Evolutionary conservation across 176 grass and related monocot species (phyloP).

Genomic region (Thinopyrum elongatum): DNA sequence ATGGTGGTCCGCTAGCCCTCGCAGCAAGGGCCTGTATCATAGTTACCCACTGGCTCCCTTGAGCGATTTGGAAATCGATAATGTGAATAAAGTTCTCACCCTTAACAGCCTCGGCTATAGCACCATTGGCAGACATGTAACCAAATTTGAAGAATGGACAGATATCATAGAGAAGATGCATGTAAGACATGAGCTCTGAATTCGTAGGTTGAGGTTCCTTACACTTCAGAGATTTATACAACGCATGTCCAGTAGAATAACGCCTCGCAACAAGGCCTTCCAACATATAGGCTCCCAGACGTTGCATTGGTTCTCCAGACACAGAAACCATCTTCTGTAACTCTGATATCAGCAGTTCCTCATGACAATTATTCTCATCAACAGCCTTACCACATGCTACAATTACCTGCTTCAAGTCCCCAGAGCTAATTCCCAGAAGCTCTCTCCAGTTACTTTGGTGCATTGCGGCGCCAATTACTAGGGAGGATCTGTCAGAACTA

Average conservation of each 20-base stretch:
- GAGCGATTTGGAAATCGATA: conserved; percentile 80
- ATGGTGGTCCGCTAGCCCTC: conserved; percentile 44
- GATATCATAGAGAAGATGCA: conserved; percentile 68
- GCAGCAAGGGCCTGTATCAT: conserved; percentile 65
- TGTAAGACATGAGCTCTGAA: conserved; percentile 76
- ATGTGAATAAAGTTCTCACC: conserved; percentile 66
- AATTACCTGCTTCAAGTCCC: conserved; percentile 68
- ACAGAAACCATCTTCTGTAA: conserved; percentile 66
- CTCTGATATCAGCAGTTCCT: conserved; percentile 54
- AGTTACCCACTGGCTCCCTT: conserved; percentile 69
- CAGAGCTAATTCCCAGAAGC: conserved; percentile 57
- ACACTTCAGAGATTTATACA: conserved; percentile 81
- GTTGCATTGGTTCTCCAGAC: conserved; percentile 69
- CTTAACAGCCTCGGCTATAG: conserved; percentile 75
- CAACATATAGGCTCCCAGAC: conserved; percentile 78
- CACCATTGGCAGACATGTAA: conserved; percentile 87
- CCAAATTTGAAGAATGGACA: conserved; percentile 86
- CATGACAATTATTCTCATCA: conserved; percentile 45
- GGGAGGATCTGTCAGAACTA: conserved; percentile 42
- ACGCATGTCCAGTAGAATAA: conserved; percentile 51
- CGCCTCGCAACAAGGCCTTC: conserved; percentile 74
- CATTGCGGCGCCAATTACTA: conserved; percentile 23
- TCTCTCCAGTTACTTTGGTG: conserved; percentile 67
- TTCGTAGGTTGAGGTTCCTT: conserved; percentile 61
- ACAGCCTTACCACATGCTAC: conserved; percentile 74